These are phyloP conservation scores for Punctularia strigosozonata DNA, from an alignment of 768 basidiomycete species.

Conservation along the genomic window DNA sequence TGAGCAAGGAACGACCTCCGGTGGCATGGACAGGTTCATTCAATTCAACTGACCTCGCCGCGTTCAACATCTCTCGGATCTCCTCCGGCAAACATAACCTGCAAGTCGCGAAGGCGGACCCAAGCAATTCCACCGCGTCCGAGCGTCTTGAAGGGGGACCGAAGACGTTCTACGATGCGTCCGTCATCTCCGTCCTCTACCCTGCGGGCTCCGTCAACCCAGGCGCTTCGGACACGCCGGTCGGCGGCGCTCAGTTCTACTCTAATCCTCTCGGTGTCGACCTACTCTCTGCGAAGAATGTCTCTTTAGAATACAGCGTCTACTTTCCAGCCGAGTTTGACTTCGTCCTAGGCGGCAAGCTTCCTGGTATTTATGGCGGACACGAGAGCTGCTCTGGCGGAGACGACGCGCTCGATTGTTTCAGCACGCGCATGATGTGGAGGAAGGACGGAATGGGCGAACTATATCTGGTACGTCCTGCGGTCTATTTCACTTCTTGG, in stretches of 20 bases:
- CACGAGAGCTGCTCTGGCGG: slow-evolving; percentile 63
- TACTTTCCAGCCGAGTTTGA: slow-evolving; percentile 68
- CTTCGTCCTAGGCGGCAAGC: slow-evolving; percentile 75
- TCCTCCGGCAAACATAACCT: slow-evolving; percentile 44
- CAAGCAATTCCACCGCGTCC: slow-evolving; percentile 7
- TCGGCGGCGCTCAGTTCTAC: slow-evolving; percentile 68
- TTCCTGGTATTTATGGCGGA: slow-evolving; percentile 74
- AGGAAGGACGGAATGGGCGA: slow-evolving; percentile 56
- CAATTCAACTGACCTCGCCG: slow-evolving; percentile 42
- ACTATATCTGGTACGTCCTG: slow-evolving; percentile 50
- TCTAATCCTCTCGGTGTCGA: slow-evolving; percentile 34
- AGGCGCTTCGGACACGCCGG: slow-evolving; percentile 29
- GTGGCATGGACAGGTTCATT: slow-evolving; percentile 47
- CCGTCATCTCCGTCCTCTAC: slow-evolving; percentile 54
- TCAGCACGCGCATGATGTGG: slow-evolving; percentile 85
- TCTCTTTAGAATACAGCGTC: slow-evolving; percentile 56
- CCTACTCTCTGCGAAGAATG: slow-evolving; percentile 34
- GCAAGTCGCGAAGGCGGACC: slow-evolving; percentile 22
- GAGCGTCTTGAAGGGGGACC: slow-evolving; percentile 3
- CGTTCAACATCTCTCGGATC: slow-evolving; percentile 50
- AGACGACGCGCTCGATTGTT: slow-evolving; percentile 58
- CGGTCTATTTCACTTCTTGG: not conserved
- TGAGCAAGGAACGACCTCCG: no score
- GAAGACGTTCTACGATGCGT: slow-evolving; percentile 19
- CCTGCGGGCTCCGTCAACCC: slow-evolving; percentile 65